Evolutionary conservation across 225 moss, liverwort and hornwort genomes (phyloP), one percentile per base, ranked within the genome.

Genomic region (Takakia lepidozioides): DNA sequence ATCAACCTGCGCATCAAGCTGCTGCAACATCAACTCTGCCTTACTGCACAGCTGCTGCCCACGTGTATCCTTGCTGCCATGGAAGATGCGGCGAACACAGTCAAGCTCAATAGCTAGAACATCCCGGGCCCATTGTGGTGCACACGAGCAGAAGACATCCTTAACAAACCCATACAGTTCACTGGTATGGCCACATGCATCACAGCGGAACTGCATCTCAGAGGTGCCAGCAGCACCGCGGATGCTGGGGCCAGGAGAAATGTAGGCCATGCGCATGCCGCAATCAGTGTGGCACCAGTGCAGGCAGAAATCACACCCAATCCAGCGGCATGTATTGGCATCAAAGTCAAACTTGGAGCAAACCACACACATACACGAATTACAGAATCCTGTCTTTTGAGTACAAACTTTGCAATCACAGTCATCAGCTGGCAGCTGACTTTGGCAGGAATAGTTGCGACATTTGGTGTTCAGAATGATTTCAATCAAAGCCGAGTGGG

Each of bases 231-330:
- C 81, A 37, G 66, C 77, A 30, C 83, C 88, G 30, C 73, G 62
- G 32, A 83, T 78, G 71, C 93, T 88, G 20, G 83, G 78, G 17
- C 95, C 87, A 42, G 95, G 86, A 21, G 95, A 76, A 50, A 98
- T 98, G 57, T 77, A 82, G 9, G 84, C 71, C 85, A 82, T 78
- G n/a, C 82, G 72, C 38, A 98, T 80, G 49, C 95, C 95, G 60
- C 95, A 98, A 46, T 90, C 95, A 13, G 95, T 87, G 64, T 98
- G 95, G 78, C 95, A 98, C 95, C 95, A 98, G 65, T 98, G 95
- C 27, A 98, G 85, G 60, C 95, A 98, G 56, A 84, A 90, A 59
- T 98, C 95, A 57, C 95, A 98, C 40, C 95, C 95, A 61, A 98
- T 98, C 95, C 95, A 98, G 43, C 85, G 85, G 58, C 95, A 98